Conservation (phyloP, 768 basidiomycete species). For the Mycena belliarum region DNA sequence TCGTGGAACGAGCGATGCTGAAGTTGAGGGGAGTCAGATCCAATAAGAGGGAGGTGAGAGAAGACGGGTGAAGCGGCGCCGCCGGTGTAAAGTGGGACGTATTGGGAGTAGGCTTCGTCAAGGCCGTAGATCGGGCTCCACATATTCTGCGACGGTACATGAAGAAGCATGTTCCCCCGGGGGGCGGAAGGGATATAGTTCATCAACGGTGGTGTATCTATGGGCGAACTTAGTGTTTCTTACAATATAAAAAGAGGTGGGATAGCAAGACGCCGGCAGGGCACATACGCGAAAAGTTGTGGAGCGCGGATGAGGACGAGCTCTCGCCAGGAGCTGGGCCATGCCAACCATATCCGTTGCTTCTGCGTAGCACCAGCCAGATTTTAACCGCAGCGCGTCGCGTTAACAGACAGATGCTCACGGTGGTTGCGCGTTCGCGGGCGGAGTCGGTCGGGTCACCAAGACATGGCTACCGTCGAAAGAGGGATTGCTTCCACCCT, state of each 20-base stretch:
- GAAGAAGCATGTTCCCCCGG: not conserved
- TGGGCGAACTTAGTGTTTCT: not conserved
- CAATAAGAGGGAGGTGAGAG: not conserved
- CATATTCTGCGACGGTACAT: too few species aligned
- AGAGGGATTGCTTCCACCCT: not conserved
- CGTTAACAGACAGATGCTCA: not conserved
- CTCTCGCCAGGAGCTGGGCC: not conserved
- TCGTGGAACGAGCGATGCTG: not conserved
- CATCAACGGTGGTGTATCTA: not conserved
- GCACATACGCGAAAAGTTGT: conserved; percentile 1
- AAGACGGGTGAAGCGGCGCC: not conserved
- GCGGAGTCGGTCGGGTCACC: not conserved
- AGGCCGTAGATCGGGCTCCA: too few species aligned
- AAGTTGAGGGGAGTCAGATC: not conserved
- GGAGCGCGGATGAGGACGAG: not conserved
- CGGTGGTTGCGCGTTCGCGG: not conserved
- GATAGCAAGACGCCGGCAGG: not conserved
- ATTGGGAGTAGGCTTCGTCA: not conserved
- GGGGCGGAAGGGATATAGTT: not conserved
- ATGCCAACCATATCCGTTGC: not conserved
- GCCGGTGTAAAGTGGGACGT: not conserved
- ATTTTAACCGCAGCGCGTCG: not conserved
- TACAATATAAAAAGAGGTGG: not conserved
- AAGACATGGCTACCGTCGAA: not conserved
- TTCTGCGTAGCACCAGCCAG: not conserved